Base-by-base conservation (phyloP, 2,329 filamentous ascomycete genomes). In the Fusarium ramigenum region DNA sequence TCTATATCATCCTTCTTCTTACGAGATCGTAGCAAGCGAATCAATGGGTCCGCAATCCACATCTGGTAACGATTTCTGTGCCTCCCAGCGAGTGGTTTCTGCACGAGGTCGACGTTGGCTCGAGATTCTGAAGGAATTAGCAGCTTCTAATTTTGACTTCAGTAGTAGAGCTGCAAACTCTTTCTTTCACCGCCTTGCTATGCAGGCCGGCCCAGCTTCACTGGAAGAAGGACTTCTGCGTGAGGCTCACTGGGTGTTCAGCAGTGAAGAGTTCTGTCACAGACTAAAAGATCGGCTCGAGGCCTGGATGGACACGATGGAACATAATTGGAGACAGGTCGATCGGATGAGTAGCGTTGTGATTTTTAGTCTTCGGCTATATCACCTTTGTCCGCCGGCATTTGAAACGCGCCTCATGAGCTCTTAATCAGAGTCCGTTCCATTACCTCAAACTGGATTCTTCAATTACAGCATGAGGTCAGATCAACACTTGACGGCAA, bases 311-410 rank as follows among this genome's bases (percentile, higher is more conserved):
- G 75, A 81, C 0, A 75, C 78, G 0, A 86, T 93, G 12, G 76
- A 78, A 0, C 78, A 81, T 0, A 93, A 89, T 49, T 92, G 89
- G 87, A 84, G 90, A 0, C 91, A 93, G 68, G 82, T 80, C 0
- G 79, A 88, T 58, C 84, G 85, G 19, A 92, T 93, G 89, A 86
- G 89, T 9, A 83, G 86, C 0, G 60, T 92, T 4, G 83, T 92
- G 9, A 87, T 84, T 0, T 72, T 93, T 0, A 74, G 82, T 1
- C 75, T 89, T 2, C 84, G 87, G 5, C 73, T 79, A 2, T 84
- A 75, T 58, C 37, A 74, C 64, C 19, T 68, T 9, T 39, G 52
- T 7, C 43, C 42, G 4, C 40, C 10, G 2, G 49, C 62, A 2
- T 73, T 75, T 11, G 62, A 74, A 14, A 21, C 42, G 15, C 67